Evolutionary conservation across 441 rosid genomes (phyloP).

Genomic region (Adansonia madagascariensis): DNA sequence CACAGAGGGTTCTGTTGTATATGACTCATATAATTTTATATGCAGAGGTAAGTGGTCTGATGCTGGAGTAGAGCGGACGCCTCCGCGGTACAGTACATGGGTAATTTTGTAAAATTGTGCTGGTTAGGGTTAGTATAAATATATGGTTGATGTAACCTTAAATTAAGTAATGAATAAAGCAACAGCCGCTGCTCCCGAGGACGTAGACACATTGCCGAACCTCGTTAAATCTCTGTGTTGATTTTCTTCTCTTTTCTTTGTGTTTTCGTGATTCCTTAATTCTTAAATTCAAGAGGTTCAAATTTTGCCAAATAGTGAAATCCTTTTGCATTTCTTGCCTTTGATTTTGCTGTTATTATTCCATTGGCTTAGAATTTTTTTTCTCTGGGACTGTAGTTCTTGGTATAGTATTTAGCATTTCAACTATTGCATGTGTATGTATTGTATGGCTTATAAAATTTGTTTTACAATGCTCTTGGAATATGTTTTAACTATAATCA

Average conservation of each 20-base stretch:
- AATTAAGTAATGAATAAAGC: too few species aligned
- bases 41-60: too few species aligned
- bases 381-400: constrained; percentile 5
- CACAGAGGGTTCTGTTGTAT: background rate
- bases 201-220: too few species aligned
- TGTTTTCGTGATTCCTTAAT: too few species aligned
- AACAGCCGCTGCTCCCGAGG: too few species aligned
- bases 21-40: too few species aligned
- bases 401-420: background rate
- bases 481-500: background rate
- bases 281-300: background rate
- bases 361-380: background rate
- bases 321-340: background rate
- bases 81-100: too few species aligned
- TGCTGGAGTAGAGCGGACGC: too few species aligned
- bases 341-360: constrained; percentile 1
- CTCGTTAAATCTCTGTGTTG: background rate
- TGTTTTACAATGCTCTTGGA: background rate
- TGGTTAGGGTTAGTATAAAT: too few species aligned
- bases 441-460: background rate
- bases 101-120: too few species aligned
- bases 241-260: background rate
- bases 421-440: background rate
- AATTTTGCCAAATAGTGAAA: background rate
- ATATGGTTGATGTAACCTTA: too few species aligned